Evolutionary conservation across 352 stramenopile species (phyloP).

Genomic region (Globisporangium iwayamae): DNA sequence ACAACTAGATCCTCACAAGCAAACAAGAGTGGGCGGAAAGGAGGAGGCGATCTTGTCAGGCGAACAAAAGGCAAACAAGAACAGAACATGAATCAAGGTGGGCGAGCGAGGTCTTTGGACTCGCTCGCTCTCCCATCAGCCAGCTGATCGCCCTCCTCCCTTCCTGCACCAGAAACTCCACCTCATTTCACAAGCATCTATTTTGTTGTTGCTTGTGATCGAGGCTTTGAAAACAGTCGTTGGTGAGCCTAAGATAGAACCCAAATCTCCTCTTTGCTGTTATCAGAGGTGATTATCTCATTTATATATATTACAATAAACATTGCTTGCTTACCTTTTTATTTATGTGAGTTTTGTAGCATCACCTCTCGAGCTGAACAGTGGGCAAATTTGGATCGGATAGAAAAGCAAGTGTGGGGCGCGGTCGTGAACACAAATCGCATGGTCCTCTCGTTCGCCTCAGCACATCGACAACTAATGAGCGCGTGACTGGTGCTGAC

Average conservation of each 20-base stretch:
- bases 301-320: too few relatives aligned
- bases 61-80: neutral
- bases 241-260: too few relatives aligned
- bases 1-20: neutral
- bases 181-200: conserved; percentile 9
- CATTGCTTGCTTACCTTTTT: too few relatives aligned
- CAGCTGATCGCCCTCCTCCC: neutral
- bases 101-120: neutral
- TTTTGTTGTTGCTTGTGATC: neutral
- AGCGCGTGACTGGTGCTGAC: neutral
- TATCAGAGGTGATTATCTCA: neutral
- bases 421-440: too few relatives aligned
- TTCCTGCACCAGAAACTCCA: conserved; percentile 6
- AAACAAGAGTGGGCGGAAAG: neutral
- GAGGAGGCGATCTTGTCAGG: conserved; percentile 13
- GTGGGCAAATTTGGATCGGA: too few relatives aligned
- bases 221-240: neutral
- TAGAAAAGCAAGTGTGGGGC: too few relatives aligned
- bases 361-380: too few relatives aligned
- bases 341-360: too few relatives aligned
- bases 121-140: neutral
- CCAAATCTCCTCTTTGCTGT: neutral
- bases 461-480: neutral
- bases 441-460: neutral
- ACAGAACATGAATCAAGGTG: conserved; percentile 2